Base-by-base conservation (phyloP, 345 rosid species). In the Hibiscus mutabilis region DNA sequence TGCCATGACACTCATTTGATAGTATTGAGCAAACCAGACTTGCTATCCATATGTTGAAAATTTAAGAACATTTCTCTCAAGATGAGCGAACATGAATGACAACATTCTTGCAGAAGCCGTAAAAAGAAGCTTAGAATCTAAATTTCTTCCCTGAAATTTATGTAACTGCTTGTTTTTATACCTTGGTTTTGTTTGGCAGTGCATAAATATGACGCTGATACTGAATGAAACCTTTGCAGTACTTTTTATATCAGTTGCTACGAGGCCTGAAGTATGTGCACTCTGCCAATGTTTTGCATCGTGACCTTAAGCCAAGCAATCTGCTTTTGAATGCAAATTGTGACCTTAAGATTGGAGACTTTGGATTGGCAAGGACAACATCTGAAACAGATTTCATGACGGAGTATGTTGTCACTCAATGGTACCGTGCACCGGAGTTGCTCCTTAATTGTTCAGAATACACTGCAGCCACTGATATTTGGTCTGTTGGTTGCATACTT, bases 331-430 rank as follows among this genome's bases (percentile, higher is more conserved):
- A 87, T 74, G 82, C 89, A 61, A 87, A 86, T 70, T 89, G 95
- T 58, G 95, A 89, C 84, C 92, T 89, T 70, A 89, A 89, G 76
- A 87, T 89, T 51, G 90, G 90, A 35, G 95, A 89, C 77, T 89
- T 89, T 62, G 95, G 95, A 44, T 82, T 89, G 82, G 95, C 95
- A 12, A 87, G 95, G 81, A 89, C 89, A 12, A 89, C 95, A 2
- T 86, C 95, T 42, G 95, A 89, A 75, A 84, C 95, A 15, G 95
- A 87, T 81, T 89, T 89, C 81, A 89, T 89, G 95, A 89, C 90
- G 0, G 95, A 89, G 77, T 89, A 89, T 80, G 95, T 87, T 53
- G 95, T 89, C 68, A 89, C 91, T 27, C 84, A 91, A 21, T 89
- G 95, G 95, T 89, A 89, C 75, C 83, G 95, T 40, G 95, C 95